Evolutionary conservation across 495 filamentous ascomycete species (phyloP).

Genomic region (Xylaria palmicola): DNA sequence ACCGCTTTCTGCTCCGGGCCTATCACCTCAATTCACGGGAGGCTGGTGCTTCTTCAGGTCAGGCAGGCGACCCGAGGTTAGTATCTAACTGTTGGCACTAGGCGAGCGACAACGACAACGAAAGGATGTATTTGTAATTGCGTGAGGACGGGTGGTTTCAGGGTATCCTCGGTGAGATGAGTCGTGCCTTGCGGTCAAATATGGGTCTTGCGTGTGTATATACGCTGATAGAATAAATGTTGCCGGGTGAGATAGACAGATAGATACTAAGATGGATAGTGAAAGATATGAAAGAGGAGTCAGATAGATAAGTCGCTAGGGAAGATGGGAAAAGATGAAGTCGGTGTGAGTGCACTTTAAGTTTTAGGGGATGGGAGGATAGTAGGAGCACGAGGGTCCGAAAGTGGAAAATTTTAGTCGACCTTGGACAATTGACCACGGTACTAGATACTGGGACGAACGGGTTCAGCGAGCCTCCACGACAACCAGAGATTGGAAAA

Average conservation of each 20-base stretch:
- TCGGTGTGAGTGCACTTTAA: slow-evolving; percentile 6
- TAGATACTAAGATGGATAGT: background rate
- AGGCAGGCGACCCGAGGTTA: background rate
- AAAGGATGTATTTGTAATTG: slow-evolving; percentile 11
- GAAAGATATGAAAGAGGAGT: background rate
- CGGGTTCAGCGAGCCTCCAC: too few species aligned
- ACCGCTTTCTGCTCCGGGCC: background rate
- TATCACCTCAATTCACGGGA: background rate
- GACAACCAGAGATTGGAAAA: too few species aligned
- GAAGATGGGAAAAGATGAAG: background rate
- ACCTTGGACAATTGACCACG: too few species aligned
- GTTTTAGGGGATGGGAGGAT: background rate
- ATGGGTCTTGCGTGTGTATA: background rate
- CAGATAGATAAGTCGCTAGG: background rate
- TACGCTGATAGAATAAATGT: background rate
- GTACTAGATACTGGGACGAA: too few species aligned
- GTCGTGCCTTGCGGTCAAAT: background rate
- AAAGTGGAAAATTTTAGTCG: background rate
- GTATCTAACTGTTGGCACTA: background rate
- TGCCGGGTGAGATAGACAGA: background rate
- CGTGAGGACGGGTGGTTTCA: too few species aligned
- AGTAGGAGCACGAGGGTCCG: background rate
- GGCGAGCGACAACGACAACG: background rate
- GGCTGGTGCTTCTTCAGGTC: too few species aligned
- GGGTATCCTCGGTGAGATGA: background rate